Base-by-base conservation (phyloP, 2,329 filamentous ascomycete genomes). In the Phaeophleospora eucalypticola region DNA sequence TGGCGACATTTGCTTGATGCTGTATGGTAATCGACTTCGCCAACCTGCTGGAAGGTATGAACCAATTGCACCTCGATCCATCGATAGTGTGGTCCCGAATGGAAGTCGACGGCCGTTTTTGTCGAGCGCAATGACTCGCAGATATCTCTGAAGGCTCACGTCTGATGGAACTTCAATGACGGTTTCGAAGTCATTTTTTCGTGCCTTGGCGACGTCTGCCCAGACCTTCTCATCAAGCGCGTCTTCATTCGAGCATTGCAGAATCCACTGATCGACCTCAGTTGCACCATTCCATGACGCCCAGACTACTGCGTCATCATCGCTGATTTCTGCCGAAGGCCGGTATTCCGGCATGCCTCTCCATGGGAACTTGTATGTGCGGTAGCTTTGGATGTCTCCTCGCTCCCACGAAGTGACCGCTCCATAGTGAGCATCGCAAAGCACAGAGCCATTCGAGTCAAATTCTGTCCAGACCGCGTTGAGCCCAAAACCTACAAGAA, bases 401-500 rank as follows among this genome's bases (percentile, higher is more conserved):
- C 59, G 54, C 63, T 60, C 55, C 52, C 52, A 61, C 3, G 48
- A 52, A 12, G 52, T 57, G 9, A 52, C 39, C 4, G 59, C 50
- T 43, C 48, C 69, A 58, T 77, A 70, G 55, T 75, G 75, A 3
- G 66, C 66, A 45, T 80, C 73, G 63, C 78, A 80, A 9, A 81
- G 62, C 4, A 74, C 59, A 2, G 68, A 61, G 6, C 77, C 78
- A 18, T 72, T 68, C 2, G 64, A 51, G 1, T 65, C 65, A 52
- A 72, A 57, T 42, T 72, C 69, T 1, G 69, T 69, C 10, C 64
- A 66, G 7, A 67, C 61, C 1, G 61, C 59, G 15, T 62, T 57
- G 32, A 67, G 57, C 3, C 79, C 78, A 73, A 77, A 82, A 46
- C 77, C 76, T 15, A 82, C 71, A 9, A 82, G 59, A 2, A 74